A percentile compares a stretch with the other conserved stretches of the same genome.
Conservation (phyloP, 169 alveolate species). For the Cyclospora cayetanensis region DNA sequence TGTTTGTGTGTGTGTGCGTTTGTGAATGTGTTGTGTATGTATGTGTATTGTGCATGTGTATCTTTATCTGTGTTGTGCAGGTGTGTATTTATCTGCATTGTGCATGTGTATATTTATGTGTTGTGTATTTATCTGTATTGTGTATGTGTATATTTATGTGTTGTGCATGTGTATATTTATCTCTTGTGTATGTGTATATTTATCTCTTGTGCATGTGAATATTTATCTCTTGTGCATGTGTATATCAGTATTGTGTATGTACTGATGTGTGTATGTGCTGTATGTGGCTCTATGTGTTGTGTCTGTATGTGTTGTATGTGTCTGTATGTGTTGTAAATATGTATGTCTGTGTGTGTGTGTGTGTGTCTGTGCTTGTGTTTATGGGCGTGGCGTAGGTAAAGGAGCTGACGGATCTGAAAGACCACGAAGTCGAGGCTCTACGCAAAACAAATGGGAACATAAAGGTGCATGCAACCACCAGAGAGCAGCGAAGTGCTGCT, state of each 20-base stretch:
- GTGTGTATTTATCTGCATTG: not conserved
- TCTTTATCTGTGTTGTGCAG: not conserved
- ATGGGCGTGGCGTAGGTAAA: constrained; percentile 59
- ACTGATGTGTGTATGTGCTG: too few relatives aligned
- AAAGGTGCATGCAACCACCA: constrained; percentile 85
- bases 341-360: not conserved
- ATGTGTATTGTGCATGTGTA: not conserved
- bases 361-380: not conserved
- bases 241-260: not conserved
- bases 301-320: not conserved
- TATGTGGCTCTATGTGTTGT: not conserved
- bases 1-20: not conserved
- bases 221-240: not conserved
- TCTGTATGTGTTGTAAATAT: not conserved
- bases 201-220: too few relatives aligned
- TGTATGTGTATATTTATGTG: not conserved
- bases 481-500: not conserved
- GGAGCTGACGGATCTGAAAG: constrained; percentile 88
- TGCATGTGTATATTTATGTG: not conserved
- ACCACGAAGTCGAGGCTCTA: constrained; percentile 90
- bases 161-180: not conserved
- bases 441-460: constrained; percentile 90
- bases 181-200: too few relatives aligned
- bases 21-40: not conserved
- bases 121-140: not conserved